Evolutionary conservation across 2,329 filamentous ascomycete genomes (phyloP), one percentile per base, ranked within the genome.

Genomic region (Cladobotryum mycophilum): DNA sequence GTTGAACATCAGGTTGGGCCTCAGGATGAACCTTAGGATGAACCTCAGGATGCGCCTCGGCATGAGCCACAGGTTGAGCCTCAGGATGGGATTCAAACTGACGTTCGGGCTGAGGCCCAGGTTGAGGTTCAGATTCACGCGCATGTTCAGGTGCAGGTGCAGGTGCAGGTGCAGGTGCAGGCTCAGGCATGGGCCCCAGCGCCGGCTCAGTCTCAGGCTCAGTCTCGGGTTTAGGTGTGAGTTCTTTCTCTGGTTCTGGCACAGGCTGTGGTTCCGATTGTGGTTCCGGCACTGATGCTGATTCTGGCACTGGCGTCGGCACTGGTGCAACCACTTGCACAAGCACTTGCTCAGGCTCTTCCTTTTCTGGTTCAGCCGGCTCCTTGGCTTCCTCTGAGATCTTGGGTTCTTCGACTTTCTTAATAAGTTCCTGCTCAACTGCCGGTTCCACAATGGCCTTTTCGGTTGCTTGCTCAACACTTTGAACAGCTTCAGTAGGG

Each of bases 361-460:
- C 41, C 20, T 42, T 18, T 18, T 14, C 41, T 22, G 6, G 4
- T 22, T 18, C 25, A 13, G 22, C 30, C 25, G 38, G 8, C n/a
- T 20, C 41, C 34, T 35, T 37, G 17, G 8, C 9, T 14, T 34
- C 43, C 41, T 13, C 41, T 35, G 11, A 30, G 12, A 4, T 14
- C 20, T 11, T 42, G 35, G 44, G n/a, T 40, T 48, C 48, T 15
- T 47, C 48, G 13, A 15, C 34, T 13, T 25, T 5, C 30, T 9
- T 30, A 8, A 30, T 18, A 11, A 7, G 41, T 45, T 45, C 42
- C 18, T 14, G 18, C 22, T 34, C n/a, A n/a, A 30, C 25, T 22
- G 43, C 18, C 2, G 45, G 48, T 12, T 48, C 44, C 17, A 42
- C 15, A 11, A 45, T 37, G 35, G 48, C 41, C 34, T 42, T 49